These are phyloP conservation scores for Pseudocercospora macadamiae DNA, from an alignment of 2,329 filamentous ascomycete genomes.

Conservation along the genomic window DNA sequence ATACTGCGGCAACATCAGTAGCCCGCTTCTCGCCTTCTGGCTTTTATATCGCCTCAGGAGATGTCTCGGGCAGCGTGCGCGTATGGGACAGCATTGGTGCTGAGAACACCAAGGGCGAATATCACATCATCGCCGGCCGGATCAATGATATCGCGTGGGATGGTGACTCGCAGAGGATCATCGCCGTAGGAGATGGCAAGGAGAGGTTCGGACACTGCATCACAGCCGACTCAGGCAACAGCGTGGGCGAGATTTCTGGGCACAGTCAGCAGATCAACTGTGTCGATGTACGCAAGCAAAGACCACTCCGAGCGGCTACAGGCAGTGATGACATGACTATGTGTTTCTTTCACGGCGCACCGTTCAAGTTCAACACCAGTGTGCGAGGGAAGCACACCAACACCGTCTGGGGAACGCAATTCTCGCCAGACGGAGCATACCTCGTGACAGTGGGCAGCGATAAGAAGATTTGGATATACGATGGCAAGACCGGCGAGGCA, in stretches of 20 bases:
- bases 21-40: conserved; percentile 92
- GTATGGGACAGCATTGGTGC: conserved; percentile 90
- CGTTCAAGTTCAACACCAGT: conserved; percentile 95
- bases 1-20: conserved; percentile 86
- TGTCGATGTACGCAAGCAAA: conserved; percentile 84
- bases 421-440: conserved; percentile 81
- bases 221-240: conserved; percentile 93
- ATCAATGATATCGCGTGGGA: conserved; percentile 99
- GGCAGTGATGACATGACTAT: conserved; percentile 87
- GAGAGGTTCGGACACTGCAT: conserved; percentile 93
- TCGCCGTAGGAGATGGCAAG: conserved; percentile 92
- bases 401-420: conserved; percentile 84
- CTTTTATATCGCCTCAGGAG: conserved; percentile 92
- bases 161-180: conserved; percentile 92
- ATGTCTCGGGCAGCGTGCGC: conserved; percentile 79
- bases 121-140: conserved; percentile 88
- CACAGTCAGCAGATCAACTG: conserved; percentile 90
- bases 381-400: conserved; percentile 78
- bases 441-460: conserved; percentile 93
- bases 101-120: conserved; percentile 90
- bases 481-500: conserved; percentile 91
- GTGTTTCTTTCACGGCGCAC: conserved; percentile 90
- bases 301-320: conserved; percentile 88
- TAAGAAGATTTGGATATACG: conserved; percentile 88
- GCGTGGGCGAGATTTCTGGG: conserved; percentile 88